Conservation (phyloP, 176 grass and related monocot genomes). For the maize (Zea mays) region Zm-B73-REFERENCE-NAM-5.0 NC_050096.1:284570501-284571000, state of each 20-base stretch:
- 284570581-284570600: conserved; percentile 99
- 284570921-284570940: conserved; percentile 88
- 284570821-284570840: conserved; percentile 83
- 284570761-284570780: conserved; percentile 83
- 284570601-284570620: conserved; percentile 99
- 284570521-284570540: conserved; percentile 35
- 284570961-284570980: conserved; percentile 80
- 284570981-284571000: conserved; percentile 77
- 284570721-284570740: background rate
- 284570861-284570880: conserved; percentile 10
- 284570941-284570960: conserved; percentile 67
- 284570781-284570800: conserved; percentile 89
- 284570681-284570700: conserved; percentile 18
- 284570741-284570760: background rate
- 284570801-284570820: conserved; percentile 94
- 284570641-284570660: conserved; percentile 55
- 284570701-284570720: background rate
- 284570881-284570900: conserved; percentile 27
- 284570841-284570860: conserved; percentile 83
- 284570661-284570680: conserved; percentile 15
- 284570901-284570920: conserved; percentile 28
- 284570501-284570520: conserved; percentile 2
- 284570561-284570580: conserved; percentile 84
- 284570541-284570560: conserved; percentile 19
- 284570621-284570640: conserved; percentile 95